Conservation (phyloP, 2,329 filamentous ascomycete species). For the Penicillium sp. region DNA sequence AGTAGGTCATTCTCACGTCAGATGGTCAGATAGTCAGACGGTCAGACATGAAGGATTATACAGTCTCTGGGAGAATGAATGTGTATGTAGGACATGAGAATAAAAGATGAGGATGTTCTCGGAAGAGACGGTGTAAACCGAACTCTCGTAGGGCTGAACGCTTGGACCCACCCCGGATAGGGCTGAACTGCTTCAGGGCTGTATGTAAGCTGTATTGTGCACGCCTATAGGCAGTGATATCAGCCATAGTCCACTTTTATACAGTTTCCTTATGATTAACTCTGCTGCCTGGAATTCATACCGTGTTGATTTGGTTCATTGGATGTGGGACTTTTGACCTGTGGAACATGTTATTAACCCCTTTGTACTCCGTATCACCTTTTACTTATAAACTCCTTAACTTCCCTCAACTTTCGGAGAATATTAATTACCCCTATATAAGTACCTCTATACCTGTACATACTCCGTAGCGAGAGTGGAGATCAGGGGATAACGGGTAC, state of each 20-base stretch:
- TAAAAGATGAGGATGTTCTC: not conserved
- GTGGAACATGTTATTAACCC: not conserved
- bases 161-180: not conserved
- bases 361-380: not conserved
- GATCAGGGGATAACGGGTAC: not conserved
- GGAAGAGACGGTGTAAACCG: not conserved
- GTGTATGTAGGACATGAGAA: too few species aligned
- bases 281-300: not conserved
- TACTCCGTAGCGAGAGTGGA: not conserved
- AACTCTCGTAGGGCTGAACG: conserved; percentile 4
- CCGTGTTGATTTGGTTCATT: not conserved
- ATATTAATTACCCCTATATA: not conserved
- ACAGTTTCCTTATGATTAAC: not conserved
- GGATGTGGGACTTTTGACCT: not conserved
- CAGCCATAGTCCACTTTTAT: not conserved
- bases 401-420: not conserved
- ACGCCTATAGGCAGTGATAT: not conserved
- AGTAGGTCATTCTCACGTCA: conserved; percentile 2
- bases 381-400: not conserved
- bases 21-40: not conserved
- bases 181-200: not conserved
- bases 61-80: not conserved
- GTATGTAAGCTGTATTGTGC: too few species aligned
- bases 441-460: not conserved
- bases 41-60: not conserved